Conservation (phyloP, 164 flowering plant species). For the Buxus sempervirens region DNA sequence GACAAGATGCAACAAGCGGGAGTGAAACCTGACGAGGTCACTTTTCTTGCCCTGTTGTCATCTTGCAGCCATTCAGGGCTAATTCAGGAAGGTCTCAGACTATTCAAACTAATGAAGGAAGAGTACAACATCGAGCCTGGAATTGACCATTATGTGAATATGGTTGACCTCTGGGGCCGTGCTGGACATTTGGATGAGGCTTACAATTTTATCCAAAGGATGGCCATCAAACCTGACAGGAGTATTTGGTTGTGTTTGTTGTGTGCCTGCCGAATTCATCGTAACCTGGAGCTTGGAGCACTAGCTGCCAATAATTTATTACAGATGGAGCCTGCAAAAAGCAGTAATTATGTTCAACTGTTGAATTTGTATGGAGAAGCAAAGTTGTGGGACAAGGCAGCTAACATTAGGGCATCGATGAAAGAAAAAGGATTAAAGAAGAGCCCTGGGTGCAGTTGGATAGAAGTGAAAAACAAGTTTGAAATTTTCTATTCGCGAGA, state of each 20-base stretch:
- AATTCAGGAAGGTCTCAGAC: slow-evolving; percentile 39
- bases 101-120: slow-evolving; percentile 40
- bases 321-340: slow-evolving; percentile 35
- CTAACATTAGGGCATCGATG: slow-evolving; percentile 36
- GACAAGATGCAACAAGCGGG: slow-evolving; percentile 38
- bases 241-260: slow-evolving; percentile 53
- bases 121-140: slow-evolving; percentile 37
- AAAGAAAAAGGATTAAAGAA: slow-evolving; percentile 50
- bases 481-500: slow-evolving; percentile 45
- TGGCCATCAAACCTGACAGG: slow-evolving; percentile 47
- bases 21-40: slow-evolving; percentile 43
- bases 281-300: slow-evolving; percentile 47
- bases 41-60: slow-evolving; percentile 50
- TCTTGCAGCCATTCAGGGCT: slow-evolving; percentile 64
- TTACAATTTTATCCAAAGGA: slow-evolving; percentile 34
- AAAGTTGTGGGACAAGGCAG: slow-evolving; percentile 43
- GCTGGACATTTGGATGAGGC: slow-evolving; percentile 55
- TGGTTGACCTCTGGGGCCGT: slow-evolving; percentile 56
- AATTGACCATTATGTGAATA: slow-evolving; percentile 54
- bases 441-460: slow-evolving; percentile 65
- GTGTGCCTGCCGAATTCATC: slow-evolving; percentile 36
- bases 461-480: slow-evolving; percentile 40
- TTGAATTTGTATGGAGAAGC: slow-evolving; percentile 47
- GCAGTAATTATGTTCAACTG: slow-evolving; percentile 42
- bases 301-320: slow-evolving; percentile 36